Conservation (phyloP, 306 rosid species). For the Vigna unguiculata region DNA sequence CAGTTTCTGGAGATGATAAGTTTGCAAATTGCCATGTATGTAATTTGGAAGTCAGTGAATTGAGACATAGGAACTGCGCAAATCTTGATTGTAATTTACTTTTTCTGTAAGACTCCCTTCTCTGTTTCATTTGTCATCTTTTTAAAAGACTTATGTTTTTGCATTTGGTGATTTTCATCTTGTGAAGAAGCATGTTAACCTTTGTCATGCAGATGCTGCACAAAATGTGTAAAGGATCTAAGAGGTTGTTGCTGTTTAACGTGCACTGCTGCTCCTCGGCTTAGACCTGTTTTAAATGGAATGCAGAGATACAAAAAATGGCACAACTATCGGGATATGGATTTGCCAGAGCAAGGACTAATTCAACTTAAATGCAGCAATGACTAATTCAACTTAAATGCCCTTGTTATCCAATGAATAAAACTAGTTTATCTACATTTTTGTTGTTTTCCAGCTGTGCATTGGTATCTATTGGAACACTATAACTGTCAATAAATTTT, state of each 20-base stretch:
- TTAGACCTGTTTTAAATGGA: slow-evolving; percentile 75
- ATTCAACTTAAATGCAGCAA: slow-evolving; percentile 48
- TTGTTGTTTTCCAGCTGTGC: slow-evolving; percentile 1
- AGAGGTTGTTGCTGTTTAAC: slow-evolving; percentile 80
- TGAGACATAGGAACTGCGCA: slow-evolving; percentile 92
- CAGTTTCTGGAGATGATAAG: slow-evolving; percentile 51
- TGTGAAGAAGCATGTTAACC: slow-evolving; percentile 28
- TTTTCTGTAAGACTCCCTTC: slow-evolving; percentile 69
- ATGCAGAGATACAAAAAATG: slow-evolving; percentile 78
- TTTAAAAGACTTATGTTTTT: slow-evolving; percentile 5
- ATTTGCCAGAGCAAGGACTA: slow-evolving; percentile 44
- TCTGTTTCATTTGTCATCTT: slow-evolving; percentile 24
- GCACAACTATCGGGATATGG: slow-evolving; percentile 78
- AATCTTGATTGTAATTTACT: slow-evolving; percentile 94
- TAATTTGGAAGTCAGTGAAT: slow-evolving; percentile 63
- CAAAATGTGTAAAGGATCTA: slow-evolving; percentile 61
- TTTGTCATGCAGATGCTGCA: slow-evolving; percentile 75
- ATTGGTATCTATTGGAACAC: slow-evolving; percentile 4
- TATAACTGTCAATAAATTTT: neutral
- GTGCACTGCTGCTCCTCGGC: slow-evolving; percentile 85
- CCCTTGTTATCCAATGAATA: slow-evolving; percentile 1
- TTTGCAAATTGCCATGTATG: slow-evolving; percentile 84
- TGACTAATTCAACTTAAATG: slow-evolving; percentile 46
- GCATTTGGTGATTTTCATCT: slow-evolving; percentile 16
- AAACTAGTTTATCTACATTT: neutral